Evolutionary conservation across 305 asterid species (phyloP).

Genomic region (Vinca major): DNA sequence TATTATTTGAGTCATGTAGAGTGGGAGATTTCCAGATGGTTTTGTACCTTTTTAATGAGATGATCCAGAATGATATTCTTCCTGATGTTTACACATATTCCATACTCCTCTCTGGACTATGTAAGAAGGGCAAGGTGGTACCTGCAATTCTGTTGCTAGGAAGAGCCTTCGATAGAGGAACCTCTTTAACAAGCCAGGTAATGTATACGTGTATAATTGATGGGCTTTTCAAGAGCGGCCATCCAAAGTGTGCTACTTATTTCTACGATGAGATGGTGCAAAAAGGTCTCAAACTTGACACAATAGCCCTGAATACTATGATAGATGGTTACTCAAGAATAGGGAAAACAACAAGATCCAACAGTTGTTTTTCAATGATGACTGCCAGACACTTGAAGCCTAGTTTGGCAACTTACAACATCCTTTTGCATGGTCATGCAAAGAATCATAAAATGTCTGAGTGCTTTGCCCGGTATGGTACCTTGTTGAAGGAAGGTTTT

Average conservation of each 20-base stretch:
- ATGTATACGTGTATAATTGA: constrained; percentile 56
- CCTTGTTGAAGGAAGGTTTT: constrained; percentile 42
- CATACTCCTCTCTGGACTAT: constrained; percentile 48
- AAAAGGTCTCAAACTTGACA: constrained; percentile 42
- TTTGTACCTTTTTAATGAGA: constrained; percentile 42
- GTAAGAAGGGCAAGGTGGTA: constrained; percentile 52
- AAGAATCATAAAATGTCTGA: constrained; percentile 31
- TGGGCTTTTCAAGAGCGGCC: constrained; percentile 62
- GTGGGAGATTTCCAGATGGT: constrained; percentile 40
- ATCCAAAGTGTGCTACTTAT: constrained; percentile 45
- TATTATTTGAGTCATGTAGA: constrained; percentile 47
- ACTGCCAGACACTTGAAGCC: constrained; percentile 30
- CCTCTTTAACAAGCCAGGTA: constrained; percentile 36
- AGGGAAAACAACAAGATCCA: constrained; percentile 38
- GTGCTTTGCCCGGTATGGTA: constrained; percentile 40
- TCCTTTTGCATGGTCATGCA: constrained; percentile 66
- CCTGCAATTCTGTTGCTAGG: constrained; percentile 54
- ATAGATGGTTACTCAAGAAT: constrained; percentile 65
- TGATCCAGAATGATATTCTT: constrained; percentile 43
- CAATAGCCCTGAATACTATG: constrained; percentile 45
- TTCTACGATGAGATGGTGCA: constrained; percentile 46
- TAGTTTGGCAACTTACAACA: constrained; percentile 57
- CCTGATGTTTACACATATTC: constrained; percentile 59
- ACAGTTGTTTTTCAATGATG: constrained; percentile 32
- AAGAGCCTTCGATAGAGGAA: constrained; percentile 38